These are phyloP conservation scores for Sechiopsis laciniata DNA, from an alignment of 306 rosid species.

Conservation along the genomic window DNA sequence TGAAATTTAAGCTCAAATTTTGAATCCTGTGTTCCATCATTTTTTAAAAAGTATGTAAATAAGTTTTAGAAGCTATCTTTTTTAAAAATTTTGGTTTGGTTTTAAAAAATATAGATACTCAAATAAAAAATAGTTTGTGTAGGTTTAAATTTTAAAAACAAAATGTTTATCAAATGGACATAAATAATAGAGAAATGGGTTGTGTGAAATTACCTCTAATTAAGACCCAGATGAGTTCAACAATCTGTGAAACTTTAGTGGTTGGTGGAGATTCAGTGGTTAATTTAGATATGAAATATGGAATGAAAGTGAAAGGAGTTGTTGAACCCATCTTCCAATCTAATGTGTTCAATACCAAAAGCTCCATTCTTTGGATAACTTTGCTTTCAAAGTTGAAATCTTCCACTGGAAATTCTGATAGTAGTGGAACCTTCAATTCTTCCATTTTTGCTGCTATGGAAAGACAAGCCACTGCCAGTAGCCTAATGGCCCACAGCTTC, in stretches of 20 bases:
- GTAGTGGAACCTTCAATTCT: conserved; percentile 46
- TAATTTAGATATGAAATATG: conserved; percentile 49
- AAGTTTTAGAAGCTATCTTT: too few relatives aligned
- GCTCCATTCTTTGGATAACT: conserved; percentile 66
- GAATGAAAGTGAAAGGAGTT: conserved; percentile 65
- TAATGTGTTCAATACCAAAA: conserved; percentile 57
- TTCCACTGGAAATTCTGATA: conserved; percentile 42
- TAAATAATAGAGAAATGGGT: neutral
- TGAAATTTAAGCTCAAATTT: too few relatives aligned
- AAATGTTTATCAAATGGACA: too few relatives aligned
- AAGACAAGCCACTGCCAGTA: conserved; percentile 67
- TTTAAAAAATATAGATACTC: too few relatives aligned
- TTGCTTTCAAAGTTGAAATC: conserved; percentile 45
- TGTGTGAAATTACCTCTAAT: conserved; percentile 41
- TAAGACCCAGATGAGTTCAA: conserved; percentile 40
- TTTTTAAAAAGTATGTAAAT: too few relatives aligned
- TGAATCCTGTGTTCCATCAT: too few relatives aligned
- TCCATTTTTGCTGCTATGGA: conserved; percentile 81
- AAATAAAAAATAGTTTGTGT: too few relatives aligned
- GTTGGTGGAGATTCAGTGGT: conserved; percentile 36
- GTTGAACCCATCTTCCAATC: conserved; percentile 59
- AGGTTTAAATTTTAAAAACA: too few relatives aligned
- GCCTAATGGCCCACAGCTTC: conserved; percentile 52
- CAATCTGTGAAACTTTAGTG: conserved; percentile 28
- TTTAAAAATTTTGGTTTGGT: too few relatives aligned